Evolutionary conservation across 345 rosid species (phyloP), one percentile per base, ranked within the genome.

Genomic region (Trapa incisa): DNA sequence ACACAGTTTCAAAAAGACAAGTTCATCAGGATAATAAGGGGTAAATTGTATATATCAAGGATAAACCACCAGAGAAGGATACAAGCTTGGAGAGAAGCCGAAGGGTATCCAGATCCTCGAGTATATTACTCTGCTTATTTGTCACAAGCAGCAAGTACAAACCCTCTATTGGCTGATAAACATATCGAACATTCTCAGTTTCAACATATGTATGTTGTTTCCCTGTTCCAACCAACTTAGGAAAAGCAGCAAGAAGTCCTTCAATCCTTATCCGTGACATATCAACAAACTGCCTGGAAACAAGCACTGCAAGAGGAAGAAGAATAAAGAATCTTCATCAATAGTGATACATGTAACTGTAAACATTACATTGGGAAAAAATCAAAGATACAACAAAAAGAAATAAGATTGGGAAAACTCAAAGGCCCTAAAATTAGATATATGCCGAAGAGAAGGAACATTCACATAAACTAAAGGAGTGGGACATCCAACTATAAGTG

Each of bases 221-320:
- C 62, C 97, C 99, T 47, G 84, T 87, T 60, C 98, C 98, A 33
- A 95, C 87, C 87, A 95, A 74, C 87, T 91, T 95, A 63, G 99
- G 99, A 75, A 91, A 95, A 67, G 99, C 99, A n/a, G 98, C 99
- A 79, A 95, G 99, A 64, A 91, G 92, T 37, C 99, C 96, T 79
- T 95, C 99, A 64, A 95, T 89, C 76, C 99, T 83, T 74, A 86
- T 84, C 37, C 98, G 94, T 66, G 92, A 77, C 98, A 95, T 95
- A 45, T 95, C 98, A 73, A 95, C 96, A 86, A 86, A 95, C 79
- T 95, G 98, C 78, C 98, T 86, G 64, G 98, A 86, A 57, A 91
- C 80, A 74, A 95, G 89, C 77, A 89, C 99, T 95, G 96, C 81
- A 77, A 16, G 50, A 56, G 52, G 62, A 66, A 22, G 65, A 60